phyloP scores from a whole-genome alignment of 2,329 filamentous ascomycete genomes.

The Dactylellina haptotyla region DNA sequence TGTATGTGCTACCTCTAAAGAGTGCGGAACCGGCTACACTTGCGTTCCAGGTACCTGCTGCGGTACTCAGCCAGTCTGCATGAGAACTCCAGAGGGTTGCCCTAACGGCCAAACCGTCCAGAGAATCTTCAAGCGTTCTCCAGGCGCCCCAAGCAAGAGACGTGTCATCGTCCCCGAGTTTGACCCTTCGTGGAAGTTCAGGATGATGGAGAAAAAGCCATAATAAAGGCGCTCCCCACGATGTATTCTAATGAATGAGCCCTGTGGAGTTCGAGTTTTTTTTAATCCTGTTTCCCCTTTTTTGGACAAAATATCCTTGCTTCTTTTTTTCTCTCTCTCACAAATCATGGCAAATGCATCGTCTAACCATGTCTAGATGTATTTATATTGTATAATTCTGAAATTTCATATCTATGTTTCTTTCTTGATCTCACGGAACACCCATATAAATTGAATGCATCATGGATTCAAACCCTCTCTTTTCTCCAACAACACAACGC shows the following conservation, averaged over 20 bases:
- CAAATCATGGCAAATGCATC: neutral
- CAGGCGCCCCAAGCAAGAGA: conserved; percentile 7
- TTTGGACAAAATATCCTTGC: neutral
- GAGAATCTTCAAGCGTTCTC: conserved; percentile 22
- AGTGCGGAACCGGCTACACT: conserved; percentile 17
- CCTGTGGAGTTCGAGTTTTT: conserved; percentile 4
- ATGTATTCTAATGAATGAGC: conserved; percentile 30
- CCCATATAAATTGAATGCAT: too few species aligned
- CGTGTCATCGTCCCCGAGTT: conserved; percentile 27
- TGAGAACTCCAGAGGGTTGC: conserved; percentile 31
- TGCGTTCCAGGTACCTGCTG: conserved; percentile 42
- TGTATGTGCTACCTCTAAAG: conserved; percentile 11
- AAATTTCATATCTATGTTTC: neutral
- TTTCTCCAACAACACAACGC: neutral
- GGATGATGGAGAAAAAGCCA: conserved; percentile 12
- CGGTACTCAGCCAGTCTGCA: conserved; percentile 30
- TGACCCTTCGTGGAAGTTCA: conserved; percentile 26
- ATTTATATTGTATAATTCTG: conserved; percentile 48
- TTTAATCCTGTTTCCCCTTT: conserved; percentile 10
- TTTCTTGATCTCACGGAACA: neutral
- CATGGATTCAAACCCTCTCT: too few species aligned
- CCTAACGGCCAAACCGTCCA: conserved; percentile 26
- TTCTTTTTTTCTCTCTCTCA: neutral
- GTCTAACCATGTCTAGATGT: conserved; percentile 23
- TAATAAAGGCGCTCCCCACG: neutral